Base-by-base conservation (phyloP, 225 moss, liverwort and hornwort species). In the Physcomitrellopsis africana region DNA sequence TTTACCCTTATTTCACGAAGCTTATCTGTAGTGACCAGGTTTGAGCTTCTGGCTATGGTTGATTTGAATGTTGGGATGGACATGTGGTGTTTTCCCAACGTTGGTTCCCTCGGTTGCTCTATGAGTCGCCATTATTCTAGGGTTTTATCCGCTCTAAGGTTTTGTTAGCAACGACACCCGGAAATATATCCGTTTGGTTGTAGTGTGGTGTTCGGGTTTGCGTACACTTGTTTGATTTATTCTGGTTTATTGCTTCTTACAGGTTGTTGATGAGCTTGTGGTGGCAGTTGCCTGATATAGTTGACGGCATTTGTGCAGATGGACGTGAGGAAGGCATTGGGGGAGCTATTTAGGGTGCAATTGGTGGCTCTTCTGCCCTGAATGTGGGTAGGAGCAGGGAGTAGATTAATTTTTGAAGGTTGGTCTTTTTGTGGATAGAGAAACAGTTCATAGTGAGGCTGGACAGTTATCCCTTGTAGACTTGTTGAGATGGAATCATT, bases 11-110 rank as follows among this genome's bases (percentile, higher is more conserved):
- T 72, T 91, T 95, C 65, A 92, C 90, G 9, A 92, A 86, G 71
- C 90, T 94, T n/a, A 94, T 94, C 51, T 92, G 90, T 76, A 92
- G 90, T 82, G 92, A 94, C 69, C 93, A 94, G 91, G 93, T 93
- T 83, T 37, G 14, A 48, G 43, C 37, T 18, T n/a, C 18, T 45
- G 13, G 0, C 57, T 18, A 8, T 26, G 45, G 26, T 22, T 26
- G 44, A 23, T 83, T 74, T 72, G 84, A 88, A n/a, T 53, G 6
- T 53, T 53, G 3, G 7, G 53, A 53, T 53, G n/a, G 8, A 37
- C 1, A 53, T 16, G 1, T 2, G 5, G 7, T n/a, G 16, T 15
- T 53, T 53, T 53, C 16, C 15, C 7, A n/a, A 53, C n/a, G 16
- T 53, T 3, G 5, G 16, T 16, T 17, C 1, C 14, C 14, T 16